Percentiles rank a stretch among this genome's conserved stretches.
These are phyloP conservation scores for Luffa aegyptiaca DNA, from an alignment of 306 rosid species.

Conservation along the genomic window DNA sequence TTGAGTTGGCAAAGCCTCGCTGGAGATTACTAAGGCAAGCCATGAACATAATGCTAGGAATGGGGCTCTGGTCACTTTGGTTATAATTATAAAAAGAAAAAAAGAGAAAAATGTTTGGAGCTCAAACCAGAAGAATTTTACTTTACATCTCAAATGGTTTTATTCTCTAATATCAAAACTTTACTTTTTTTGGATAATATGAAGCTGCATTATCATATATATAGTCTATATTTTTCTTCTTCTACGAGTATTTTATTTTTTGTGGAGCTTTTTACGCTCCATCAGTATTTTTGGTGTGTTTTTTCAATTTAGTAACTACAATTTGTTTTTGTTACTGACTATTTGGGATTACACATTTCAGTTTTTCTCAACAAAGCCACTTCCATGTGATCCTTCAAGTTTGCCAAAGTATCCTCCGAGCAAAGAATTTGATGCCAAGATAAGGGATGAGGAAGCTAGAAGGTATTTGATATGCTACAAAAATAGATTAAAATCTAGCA, in stretches of 20 bases:
- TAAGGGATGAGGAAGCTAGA: conserved; percentile 95
- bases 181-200: neutral
- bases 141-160: neutral
- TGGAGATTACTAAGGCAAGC: neutral
- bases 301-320: neutral
- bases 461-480: conserved; percentile 31
- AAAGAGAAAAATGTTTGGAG: neutral
- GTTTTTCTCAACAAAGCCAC: conserved; percentile 84
- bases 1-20: neutral
- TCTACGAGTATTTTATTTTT: neutral
- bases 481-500: neutral
- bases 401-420: conserved; percentile 98
- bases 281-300: neutral
- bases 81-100: neutral
- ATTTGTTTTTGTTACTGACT: neutral
- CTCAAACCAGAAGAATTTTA: neutral
- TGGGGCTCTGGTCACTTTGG: neutral
- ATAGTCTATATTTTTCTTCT: neutral
- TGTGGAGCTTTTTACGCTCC: neutral
- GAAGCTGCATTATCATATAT: neutral
- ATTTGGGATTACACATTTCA: conserved; percentile 21
- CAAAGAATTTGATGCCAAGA: conserved; percentile 96
- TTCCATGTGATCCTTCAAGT: conserved; percentile 93
- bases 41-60: neutral
- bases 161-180: neutral